phyloP scores from a whole-genome alignment of 495 filamentous ascomycete species.

The Penicillium atrosanguineum region DNA sequence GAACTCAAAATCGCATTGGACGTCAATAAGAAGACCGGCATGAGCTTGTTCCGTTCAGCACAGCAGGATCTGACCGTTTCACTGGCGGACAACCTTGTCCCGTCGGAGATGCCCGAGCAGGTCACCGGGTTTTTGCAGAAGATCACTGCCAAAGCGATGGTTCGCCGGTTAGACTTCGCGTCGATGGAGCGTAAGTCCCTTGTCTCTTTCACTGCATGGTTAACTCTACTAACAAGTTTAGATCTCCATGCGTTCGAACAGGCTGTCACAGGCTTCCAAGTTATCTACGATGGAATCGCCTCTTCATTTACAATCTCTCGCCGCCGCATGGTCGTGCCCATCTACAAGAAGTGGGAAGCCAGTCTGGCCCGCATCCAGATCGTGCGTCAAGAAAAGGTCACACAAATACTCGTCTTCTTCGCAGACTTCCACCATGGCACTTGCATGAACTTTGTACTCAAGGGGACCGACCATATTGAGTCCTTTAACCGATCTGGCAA shows the following conservation, averaged over 20 bases:
- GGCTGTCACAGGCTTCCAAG: conserved; percentile 72
- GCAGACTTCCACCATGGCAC: conserved; percentile 73
- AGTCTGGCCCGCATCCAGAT: conserved; percentile 72
- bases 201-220: conserved; percentile 1
- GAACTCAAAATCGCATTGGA: conserved; percentile 65
- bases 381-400: conserved; percentile 65
- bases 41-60: conserved; percentile 61
- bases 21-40: conserved; percentile 53
- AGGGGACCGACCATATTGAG: conserved; percentile 77
- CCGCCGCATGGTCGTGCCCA: conserved; percentile 82
- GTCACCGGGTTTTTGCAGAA: conserved; percentile 53
- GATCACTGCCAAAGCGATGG: conserved; percentile 37
- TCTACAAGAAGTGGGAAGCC: conserved; percentile 88
- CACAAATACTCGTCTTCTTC: conserved; percentile 80
- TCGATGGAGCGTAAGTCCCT: conserved; percentile 35
- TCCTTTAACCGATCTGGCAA: conserved; percentile 63
- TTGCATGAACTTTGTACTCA: conserved; percentile 84
- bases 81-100: conserved; percentile 60
- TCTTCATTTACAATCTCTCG: conserved; percentile 75
- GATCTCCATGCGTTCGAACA: conserved; percentile 76
- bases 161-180: conserved; percentile 43
- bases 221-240: conserved; percentile 33
- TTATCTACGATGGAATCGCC: conserved; percentile 72
- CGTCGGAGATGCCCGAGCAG: conserved; percentile 53
- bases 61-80: conserved; percentile 69